Evolutionary conservation across 176 grass and related monocot genomes (phyloP).

Genomic region (Rhynchospora pubera): DNA sequence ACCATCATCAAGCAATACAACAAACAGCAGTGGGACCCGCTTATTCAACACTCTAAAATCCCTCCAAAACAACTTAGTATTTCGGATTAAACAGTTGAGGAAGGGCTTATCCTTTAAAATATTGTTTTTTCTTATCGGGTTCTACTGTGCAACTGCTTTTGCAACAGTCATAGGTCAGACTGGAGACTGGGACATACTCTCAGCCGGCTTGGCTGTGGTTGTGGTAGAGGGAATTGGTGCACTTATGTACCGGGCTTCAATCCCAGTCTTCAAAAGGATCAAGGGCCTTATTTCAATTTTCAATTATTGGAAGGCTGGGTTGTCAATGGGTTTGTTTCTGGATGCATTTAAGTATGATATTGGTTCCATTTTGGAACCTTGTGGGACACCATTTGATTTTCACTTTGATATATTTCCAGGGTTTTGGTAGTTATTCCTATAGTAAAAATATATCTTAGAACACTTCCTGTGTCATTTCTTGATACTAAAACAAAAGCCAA

Average conservation of each 20-base stretch:
- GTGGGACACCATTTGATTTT: constrained; percentile 41
- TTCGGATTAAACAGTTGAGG: constrained; percentile 41
- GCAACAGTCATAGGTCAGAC: constrained; percentile 90
- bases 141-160: constrained; percentile 88
- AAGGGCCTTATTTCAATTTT: constrained; percentile 56
- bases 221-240: constrained; percentile 81
- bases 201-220: constrained; percentile 73
- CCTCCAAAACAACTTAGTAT: constrained; percentile 34
- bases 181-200: constrained; percentile 96
- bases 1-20: constrained; percentile 29
- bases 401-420: constrained; percentile 52
- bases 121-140: constrained; percentile 76
- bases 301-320: constrained; percentile 95
- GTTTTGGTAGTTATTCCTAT: constrained; percentile 33
- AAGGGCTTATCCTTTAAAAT: constrained; percentile 60
- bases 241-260: constrained; percentile 72
- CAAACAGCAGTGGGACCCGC: constrained; percentile 38
- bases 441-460: neutral
- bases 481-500: neutral
- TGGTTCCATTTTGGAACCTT: constrained; percentile 55
- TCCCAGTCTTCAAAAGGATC: constrained; percentile 47
- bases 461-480: constrained; percentile 7
- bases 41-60: constrained; percentile 46
- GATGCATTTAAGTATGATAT: constrained; percentile 89
- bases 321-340: constrained; percentile 79